These are phyloP conservation scores for Termitomyces sp. DNA, from an alignment of 768 basidiomycete species.

Conservation along the genomic window DNA sequence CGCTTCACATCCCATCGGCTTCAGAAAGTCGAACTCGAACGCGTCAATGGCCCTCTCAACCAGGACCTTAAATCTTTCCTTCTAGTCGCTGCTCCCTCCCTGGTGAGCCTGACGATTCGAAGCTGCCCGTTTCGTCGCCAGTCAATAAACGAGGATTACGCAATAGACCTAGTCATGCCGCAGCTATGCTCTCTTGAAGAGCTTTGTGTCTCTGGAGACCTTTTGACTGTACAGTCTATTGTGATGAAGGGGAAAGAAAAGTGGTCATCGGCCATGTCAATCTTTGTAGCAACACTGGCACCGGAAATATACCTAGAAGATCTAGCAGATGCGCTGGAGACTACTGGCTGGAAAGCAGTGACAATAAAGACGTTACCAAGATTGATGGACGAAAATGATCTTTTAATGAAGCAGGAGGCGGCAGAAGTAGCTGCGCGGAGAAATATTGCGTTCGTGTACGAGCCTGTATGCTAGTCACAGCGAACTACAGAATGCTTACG, in stretches of 20 bases:
- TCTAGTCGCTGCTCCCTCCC: neutral
- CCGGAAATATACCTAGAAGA: conserved; percentile 1
- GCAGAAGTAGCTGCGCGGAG: neutral
- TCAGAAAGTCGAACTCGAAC: neutral
- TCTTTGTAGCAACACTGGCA: neutral
- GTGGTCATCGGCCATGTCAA: neutral
- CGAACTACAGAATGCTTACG: too few species aligned
- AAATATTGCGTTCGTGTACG: neutral
- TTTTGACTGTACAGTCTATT: neutral
- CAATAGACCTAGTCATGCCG: neutral
- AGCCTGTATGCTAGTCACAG: too few species aligned
- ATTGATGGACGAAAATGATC: neutral
- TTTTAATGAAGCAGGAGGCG: neutral
- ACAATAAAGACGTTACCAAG: neutral
- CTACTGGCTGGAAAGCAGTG: conserved; percentile 1
- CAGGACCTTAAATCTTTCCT: conserved; percentile 1
- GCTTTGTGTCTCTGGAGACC: neutral
- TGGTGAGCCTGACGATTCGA: neutral
- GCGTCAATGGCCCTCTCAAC: conserved; percentile 1
- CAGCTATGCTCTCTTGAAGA: conserved; percentile 3
- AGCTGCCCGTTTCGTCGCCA: neutral
- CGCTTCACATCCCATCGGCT: conserved; percentile 1
- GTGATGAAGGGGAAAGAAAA: neutral
- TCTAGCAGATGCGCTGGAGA: neutral
- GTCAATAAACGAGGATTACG: neutral